Evolutionary conservation across 2,329 filamentous ascomycete genomes (phyloP), one percentile per base, ranked within the genome.

Genomic region (Herpotrichia juniperi): DNA sequence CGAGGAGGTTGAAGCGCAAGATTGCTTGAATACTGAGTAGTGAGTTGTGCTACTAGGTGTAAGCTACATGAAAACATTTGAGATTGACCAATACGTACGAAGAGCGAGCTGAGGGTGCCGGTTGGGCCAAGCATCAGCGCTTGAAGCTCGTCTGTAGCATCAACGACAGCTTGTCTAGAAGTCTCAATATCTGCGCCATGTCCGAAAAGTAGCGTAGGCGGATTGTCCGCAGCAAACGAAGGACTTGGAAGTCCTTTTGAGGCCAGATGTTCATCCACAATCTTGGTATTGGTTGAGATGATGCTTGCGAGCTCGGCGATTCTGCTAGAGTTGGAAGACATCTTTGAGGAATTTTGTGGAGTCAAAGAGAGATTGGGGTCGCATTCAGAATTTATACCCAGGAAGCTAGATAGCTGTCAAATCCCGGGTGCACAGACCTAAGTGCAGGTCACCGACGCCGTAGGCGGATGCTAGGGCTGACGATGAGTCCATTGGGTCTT

Each of bases 221-320:
- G 45, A 12, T 34, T 21, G 10, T 35, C 42, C 3, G 31, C 25
- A 34, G 50, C 43, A 30, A 54, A 54, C 12, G 52, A 54, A 14
- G 52, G 52, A 7, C 42, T 32, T 6, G 52, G 52, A 14, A 51
- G 48, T 11, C 42, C 42, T 3, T 45, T 42, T 2, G 28, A 9
- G 3, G 35, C 28, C 12, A 51, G 24, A n/a, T 47, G 47, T 3
- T 2, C 28, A 16, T 54, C 47, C 10, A 54, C 31, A 12, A n/a
- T 48, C 2, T 8, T n/a, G 2, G 42, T 54, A 26, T 54, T 31
- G 4, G 49, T 17, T 14, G 30, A 26, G 42, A 54, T 54, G 17
- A 43, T 35, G n/a, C 24, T 24, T 4, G 46, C 25, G 10, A 54
- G 42, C 34, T 54, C 40, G 8, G 46, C 46, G 17, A 54, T 54